Evolutionary conservation across 345 rosid species (phyloP), one percentile per base, ranked within the genome.

Genomic region (Theobroma cacao): DNA sequence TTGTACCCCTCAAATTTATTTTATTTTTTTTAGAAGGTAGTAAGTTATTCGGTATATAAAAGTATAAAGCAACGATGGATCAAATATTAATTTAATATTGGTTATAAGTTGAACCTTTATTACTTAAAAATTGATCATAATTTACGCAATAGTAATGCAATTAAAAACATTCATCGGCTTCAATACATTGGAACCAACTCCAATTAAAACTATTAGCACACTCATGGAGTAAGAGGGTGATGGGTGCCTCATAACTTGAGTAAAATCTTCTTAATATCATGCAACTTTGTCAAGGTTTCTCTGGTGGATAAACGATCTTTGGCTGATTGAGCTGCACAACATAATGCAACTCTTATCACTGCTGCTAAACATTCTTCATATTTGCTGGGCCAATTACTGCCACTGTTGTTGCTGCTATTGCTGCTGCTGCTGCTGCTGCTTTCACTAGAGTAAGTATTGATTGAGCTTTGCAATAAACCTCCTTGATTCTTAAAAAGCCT

Each of bases 221-320:
- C n/a, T n/a, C n/a, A n/a, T n/a, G 41, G 7, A 38, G 6, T 56
- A 56, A 62, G 22, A 33, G 41, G 41, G n/a, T 20, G 18, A 33
- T 17, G 71, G 40, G 66, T 38, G 22, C 31, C 40, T 66, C 38
- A 31, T n/a, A n/a, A n/a, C n/a, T 18, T 50, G 30, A 70, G 75
- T 31, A 71, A 50, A 11, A 4, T 10, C 11, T 50, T 71, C 61
- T 50, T 71, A 71, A 50, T 50, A n/a, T 31, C 11, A 50, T 48
- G 60, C 75, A 71, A 50, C 43, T 50, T 71, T 31, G 30, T 31
- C 61, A 71, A 50, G 41, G 75, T 10, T 71, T 71, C 60, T 10
- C 61, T 50, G 28, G 50, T 71, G 30, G 61, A 33, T 31, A 71
- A 20, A 31, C 75, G 75, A 18, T 50, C 75, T 71, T 71, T 71